Percentiles rank a stretch among this genome's conserved stretches.
These are phyloP conservation scores for Dendrostoma leiphaemia DNA, from an alignment of 2,329 filamentous ascomycete genomes.

Conservation along the genomic window DNA sequence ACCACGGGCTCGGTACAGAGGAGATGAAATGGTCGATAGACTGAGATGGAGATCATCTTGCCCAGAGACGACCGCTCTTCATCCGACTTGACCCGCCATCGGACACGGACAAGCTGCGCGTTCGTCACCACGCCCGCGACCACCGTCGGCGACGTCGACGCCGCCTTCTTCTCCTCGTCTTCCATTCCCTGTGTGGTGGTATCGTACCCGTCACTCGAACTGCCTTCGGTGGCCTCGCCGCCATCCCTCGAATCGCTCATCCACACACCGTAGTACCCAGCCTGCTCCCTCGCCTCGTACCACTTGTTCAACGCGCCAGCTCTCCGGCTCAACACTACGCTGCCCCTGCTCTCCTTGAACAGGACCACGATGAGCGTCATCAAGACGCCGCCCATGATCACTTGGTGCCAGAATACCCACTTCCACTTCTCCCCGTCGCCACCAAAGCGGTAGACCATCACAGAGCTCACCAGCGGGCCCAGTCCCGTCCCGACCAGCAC, in stretches of 20 bases:
- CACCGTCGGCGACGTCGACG: background rate
- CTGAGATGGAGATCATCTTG: constrained; percentile 70
- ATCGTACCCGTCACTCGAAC: background rate
- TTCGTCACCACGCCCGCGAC: background rate
- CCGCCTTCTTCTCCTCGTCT: constrained; percentile 23
- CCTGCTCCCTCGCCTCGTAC: constrained; percentile 70
- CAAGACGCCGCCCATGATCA: constrained; percentile 64
- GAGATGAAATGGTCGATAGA: constrained; percentile 76
- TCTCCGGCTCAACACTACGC: constrained; percentile 75
- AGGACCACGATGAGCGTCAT: constrained; percentile 64
- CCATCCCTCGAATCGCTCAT: background rate
- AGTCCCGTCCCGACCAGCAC: constrained; percentile 78
- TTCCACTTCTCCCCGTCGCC: constrained; percentile 55
- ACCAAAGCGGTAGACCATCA: constrained; percentile 61
- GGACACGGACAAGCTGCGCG: constrained; percentile 51
- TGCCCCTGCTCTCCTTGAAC: constrained; percentile 80
- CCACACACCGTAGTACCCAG: constrained; percentile 55
- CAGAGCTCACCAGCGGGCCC: constrained; percentile 70
- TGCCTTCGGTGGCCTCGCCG: constrained; percentile 21
- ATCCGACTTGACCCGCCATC: constrained; percentile 79
- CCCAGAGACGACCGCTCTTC: constrained; percentile 68
- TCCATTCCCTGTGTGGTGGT: background rate
- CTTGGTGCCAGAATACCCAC: constrained; percentile 88
- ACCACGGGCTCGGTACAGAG: constrained; percentile 75
- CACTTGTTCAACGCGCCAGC: constrained; percentile 72